Conservation (phyloP, 2,329 filamentous ascomycete species). For the Ophiostoma sp. region DNA sequence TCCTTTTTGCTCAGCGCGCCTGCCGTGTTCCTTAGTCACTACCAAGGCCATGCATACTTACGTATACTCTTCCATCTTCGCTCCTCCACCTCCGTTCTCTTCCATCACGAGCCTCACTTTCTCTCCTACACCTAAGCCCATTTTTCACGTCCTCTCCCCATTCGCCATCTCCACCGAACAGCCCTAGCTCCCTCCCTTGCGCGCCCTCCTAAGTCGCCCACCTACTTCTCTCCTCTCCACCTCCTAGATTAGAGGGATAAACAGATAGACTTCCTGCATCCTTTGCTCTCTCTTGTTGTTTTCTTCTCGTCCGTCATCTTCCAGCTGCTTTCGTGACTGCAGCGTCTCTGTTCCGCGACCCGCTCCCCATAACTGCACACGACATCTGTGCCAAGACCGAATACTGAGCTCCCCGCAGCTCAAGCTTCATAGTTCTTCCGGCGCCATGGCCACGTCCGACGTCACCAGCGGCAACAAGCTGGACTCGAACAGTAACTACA, state of each 20-base stretch:
- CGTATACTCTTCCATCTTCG: neutral
- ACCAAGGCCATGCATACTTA: neutral
- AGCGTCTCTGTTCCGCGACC: too few species aligned
- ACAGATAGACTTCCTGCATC: neutral
- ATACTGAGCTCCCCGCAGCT: neutral
- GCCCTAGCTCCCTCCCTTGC: constrained; percentile 8
- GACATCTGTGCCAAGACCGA: neutral
- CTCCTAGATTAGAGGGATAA: neutral
- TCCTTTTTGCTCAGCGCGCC: neutral
- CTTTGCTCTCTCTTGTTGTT: neutral
- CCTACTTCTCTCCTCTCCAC: neutral
- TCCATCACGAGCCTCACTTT: neutral
- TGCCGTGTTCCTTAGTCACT: constrained; percentile 1
- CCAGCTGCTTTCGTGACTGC: too few species aligned
- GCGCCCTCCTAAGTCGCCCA: neutral
- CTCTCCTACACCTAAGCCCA: neutral
- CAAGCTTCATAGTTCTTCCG: neutral
- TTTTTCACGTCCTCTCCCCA: neutral
- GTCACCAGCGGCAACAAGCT: constrained; percentile 25
- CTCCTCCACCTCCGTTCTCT: neutral
- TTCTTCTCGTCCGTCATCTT: neutral
- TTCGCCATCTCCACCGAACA: neutral
- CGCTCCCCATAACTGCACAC: neutral
- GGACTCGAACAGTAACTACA: constrained; percentile 30
- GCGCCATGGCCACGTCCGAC: constrained; percentile 27